Conservation (phyloP, 805 yeast genomes). For the Lachancea sp. region DNA sequence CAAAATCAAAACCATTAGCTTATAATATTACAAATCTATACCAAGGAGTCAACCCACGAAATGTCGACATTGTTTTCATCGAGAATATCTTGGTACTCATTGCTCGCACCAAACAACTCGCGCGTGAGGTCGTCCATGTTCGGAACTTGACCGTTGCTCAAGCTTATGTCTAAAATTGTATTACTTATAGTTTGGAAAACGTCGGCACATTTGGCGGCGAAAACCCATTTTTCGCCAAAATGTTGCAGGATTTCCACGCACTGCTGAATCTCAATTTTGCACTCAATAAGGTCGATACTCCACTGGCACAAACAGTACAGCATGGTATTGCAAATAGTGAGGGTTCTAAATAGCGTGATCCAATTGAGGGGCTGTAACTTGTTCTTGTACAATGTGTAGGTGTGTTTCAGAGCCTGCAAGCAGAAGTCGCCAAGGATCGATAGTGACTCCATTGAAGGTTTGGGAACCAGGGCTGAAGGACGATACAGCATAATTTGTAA, state of each 20-base stretch:
- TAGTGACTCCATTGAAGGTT: conserved; percentile 37
- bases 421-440: conserved; percentile 42
- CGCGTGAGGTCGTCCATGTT: conserved; percentile 37
- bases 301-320: conserved; percentile 43
- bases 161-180: conserved; percentile 40
- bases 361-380: conserved; percentile 44
- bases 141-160: conserved; percentile 35
- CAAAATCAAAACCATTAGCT: too few relatives aligned
- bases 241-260: conserved; percentile 42
- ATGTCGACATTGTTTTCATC: conserved; percentile 43
- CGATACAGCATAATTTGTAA: conserved; percentile 42
- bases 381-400: conserved; percentile 40
- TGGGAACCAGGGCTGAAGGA: conserved; percentile 44
- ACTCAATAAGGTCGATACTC: conserved; percentile 40
- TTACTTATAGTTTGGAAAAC: conserved; percentile 41
- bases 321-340: conserved; percentile 43
- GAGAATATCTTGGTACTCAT: conserved; percentile 41
- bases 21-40: too few relatives aligned
- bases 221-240: conserved; percentile 43
- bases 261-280: conserved; percentile 41
- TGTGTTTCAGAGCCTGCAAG: conserved; percentile 40
- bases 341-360: conserved; percentile 42
- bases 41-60: conserved; percentile 34
- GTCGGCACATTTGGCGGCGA: conserved; percentile 40
- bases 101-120: conserved; percentile 40